phyloP scores from a whole-genome alignment of 176 grass and related monocot species.

The Chloris gayana region DNA sequence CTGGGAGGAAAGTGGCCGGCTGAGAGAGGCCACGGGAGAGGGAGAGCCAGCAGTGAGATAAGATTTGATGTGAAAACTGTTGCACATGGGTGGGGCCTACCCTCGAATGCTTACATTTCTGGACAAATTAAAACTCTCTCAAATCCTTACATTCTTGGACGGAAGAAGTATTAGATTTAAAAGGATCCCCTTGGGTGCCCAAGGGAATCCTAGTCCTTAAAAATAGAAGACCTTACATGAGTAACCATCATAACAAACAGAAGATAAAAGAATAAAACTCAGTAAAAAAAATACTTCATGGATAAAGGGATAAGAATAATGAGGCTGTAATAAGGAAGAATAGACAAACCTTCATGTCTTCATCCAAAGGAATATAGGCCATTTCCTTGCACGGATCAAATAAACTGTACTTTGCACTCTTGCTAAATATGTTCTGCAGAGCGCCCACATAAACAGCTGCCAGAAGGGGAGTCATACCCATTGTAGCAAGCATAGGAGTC shows the following conservation, averaged over 20 bases:
- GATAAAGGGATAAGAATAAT: not conserved
- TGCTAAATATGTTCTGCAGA: conserved; percentile 93
- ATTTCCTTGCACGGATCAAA: conserved; percentile 98
- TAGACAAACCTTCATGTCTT: conserved; percentile 84
- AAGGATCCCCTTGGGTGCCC: no score
- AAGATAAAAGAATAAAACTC: conserved; percentile 1
- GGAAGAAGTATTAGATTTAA: no score
- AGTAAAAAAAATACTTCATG: not conserved
- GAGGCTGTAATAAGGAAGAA: conserved; percentile 5
- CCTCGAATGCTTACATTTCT: no score
- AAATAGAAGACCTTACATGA: not conserved
- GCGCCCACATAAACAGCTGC: conserved; percentile 87
- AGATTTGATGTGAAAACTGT: no score
- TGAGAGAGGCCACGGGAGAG: no score
- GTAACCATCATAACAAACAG: not conserved
- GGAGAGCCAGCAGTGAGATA: no score
- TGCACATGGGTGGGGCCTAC: no score
- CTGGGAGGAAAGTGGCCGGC: no score
- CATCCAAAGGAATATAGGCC: conserved; percentile 92
- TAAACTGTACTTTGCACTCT: conserved; percentile 95
- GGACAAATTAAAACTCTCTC: no score
- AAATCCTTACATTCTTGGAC: no score
- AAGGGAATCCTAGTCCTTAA: not conserved
- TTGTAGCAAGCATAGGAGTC: conserved; percentile 59
- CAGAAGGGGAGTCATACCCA: conserved; percentile 81